Evolutionary conservation across 768 basidiomycete species (phyloP).

Genomic region (Lactarius indigo): DNA sequence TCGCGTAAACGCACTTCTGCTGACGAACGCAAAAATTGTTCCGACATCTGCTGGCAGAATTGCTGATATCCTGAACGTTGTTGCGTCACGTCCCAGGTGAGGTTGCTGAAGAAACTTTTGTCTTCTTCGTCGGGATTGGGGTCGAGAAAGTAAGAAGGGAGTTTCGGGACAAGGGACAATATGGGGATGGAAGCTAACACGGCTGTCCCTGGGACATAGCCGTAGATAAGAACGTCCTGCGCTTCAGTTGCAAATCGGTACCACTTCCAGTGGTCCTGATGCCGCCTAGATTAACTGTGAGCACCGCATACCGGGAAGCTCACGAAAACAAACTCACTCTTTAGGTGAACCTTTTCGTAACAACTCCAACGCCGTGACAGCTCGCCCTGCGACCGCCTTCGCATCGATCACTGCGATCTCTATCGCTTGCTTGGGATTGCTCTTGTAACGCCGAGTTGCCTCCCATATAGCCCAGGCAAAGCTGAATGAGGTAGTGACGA

Average conservation of each 20-base stretch:
- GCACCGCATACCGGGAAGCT: not conserved
- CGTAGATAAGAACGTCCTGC: constrained; percentile 70
- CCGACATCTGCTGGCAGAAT: constrained; percentile 69
- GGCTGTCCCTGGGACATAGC: constrained; percentile 60
- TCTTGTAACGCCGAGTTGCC: constrained; percentile 68
- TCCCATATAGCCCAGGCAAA: constrained; percentile 84
- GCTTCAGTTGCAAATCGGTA: constrained; percentile 70
- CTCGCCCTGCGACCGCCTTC: constrained; percentile 49
- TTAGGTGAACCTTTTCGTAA: constrained; percentile 48
- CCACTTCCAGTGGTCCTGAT: constrained; percentile 71
- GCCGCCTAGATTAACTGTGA: constrained; percentile 42
- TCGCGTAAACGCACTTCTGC: constrained; percentile 58
- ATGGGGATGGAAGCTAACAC: constrained; percentile 71
- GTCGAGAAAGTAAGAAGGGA: constrained; percentile 67
- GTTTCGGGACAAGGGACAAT: constrained; percentile 55
- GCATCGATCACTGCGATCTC: constrained; percentile 80
- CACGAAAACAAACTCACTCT: constrained; percentile 48
- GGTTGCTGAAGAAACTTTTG: constrained; percentile 35
- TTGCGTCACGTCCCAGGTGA: constrained; percentile 54
- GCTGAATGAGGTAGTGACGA: constrained; percentile 74
- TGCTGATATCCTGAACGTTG: constrained; percentile 61
- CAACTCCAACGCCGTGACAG: constrained; percentile 64
- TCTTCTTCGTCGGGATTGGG: constrained; percentile 35
- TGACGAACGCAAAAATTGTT: constrained; percentile 53
- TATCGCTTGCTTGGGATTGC: constrained; percentile 68